A percentile compares a stretch with the other conserved stretches of the same genome.
Conservation (phyloP, 495 filamentous ascomycete species). For the Penicillium antarcticum region DNA sequence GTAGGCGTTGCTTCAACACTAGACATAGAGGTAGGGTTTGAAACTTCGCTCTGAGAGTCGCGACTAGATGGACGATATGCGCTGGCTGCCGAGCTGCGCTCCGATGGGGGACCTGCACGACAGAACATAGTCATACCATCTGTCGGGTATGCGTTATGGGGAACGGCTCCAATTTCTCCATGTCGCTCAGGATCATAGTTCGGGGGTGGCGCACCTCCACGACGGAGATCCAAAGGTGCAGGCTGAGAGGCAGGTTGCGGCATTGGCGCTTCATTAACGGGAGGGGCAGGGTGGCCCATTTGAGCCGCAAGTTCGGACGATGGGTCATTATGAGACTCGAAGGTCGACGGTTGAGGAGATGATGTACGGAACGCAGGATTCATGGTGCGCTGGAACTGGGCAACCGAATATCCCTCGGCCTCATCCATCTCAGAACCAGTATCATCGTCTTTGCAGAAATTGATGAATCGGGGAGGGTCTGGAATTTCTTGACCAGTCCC, state of each 20-base stretch:
- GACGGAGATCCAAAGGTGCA: conserved; percentile 47
- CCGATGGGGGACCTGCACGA: conserved; percentile 79
- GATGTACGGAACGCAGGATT: conserved; percentile 93
- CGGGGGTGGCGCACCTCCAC: conserved; percentile 45
- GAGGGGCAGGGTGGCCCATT: conserved; percentile 54
- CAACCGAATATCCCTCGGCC: conserved; percentile 84
- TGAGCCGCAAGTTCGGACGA: conserved; percentile 64
- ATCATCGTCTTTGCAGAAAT: conserved; percentile 92
- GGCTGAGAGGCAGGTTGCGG: conserved; percentile 34
- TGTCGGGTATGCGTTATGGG: conserved; percentile 90
- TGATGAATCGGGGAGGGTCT: conserved; percentile 95
- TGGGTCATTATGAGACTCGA: conserved; percentile 85
- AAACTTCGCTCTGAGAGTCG: conserved; percentile 88
- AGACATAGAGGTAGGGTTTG: conserved; percentile 85
- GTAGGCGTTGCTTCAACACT: conserved; percentile 62
- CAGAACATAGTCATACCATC: conserved; percentile 99
- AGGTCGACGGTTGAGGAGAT: conserved; percentile 82
- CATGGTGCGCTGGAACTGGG: conserved; percentile 91
- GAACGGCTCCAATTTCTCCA: conserved; percentile 64
- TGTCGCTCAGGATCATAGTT: conserved; percentile 56
- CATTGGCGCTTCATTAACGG: conserved; percentile 35
- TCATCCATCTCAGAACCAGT: conserved; percentile 78
- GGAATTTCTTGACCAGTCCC: conserved; percentile 97
- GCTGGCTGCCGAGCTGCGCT: conserved; percentile 73
- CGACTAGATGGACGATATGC: conserved; percentile 78